Evolutionary conservation across 768 basidiomycete genomes (phyloP).

Genomic region (Tulasnella sp.): DNA sequence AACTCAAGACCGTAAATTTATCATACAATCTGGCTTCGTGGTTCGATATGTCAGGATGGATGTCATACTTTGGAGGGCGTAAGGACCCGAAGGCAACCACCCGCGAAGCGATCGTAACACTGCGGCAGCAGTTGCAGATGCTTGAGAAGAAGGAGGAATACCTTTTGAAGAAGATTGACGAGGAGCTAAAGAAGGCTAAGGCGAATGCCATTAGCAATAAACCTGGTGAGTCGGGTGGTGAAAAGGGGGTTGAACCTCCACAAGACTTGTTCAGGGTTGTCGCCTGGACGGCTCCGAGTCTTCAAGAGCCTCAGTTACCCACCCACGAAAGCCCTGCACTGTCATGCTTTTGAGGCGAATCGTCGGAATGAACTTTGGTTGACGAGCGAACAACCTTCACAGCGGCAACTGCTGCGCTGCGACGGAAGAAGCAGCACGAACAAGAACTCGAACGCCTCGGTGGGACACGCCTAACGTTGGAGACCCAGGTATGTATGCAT

Average conservation of each 20-base stretch:
- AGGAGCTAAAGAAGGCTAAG: slow-evolving; percentile 86
- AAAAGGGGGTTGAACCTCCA: not conserved
- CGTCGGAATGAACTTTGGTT: not conserved
- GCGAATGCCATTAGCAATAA: slow-evolving; percentile 93
- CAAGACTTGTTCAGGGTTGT: not conserved
- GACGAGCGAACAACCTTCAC: slow-evolving; percentile 8
- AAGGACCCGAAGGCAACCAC: slow-evolving; percentile 80
- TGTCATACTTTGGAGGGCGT: slow-evolving; percentile 85
- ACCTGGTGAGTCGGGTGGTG: slow-evolving; percentile 58
- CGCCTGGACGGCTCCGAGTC: not conserved
- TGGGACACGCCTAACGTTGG: slow-evolving; percentile 83
- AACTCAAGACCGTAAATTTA: not conserved
- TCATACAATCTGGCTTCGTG: not conserved
- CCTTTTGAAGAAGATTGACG: slow-evolving; percentile 93
- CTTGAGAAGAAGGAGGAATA: slow-evolving; percentile 99
- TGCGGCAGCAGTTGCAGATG: slow-evolving; percentile 92
- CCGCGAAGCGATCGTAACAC: slow-evolving; percentile 85
- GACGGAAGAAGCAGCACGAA: slow-evolving; percentile 90
- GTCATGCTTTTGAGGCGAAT: not conserved
- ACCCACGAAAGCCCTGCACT: not conserved
- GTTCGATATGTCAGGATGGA: slow-evolving; percentile 47
- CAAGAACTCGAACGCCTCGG: slow-evolving; percentile 78
- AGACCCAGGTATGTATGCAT: slow-evolving; percentile 63
- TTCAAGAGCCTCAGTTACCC: not conserved
- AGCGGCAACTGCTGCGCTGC: slow-evolving; percentile 87